These are phyloP conservation scores for Eruca vesicaria DNA, from an alignment of 441 rosid species.

Conservation along the genomic window DNA sequence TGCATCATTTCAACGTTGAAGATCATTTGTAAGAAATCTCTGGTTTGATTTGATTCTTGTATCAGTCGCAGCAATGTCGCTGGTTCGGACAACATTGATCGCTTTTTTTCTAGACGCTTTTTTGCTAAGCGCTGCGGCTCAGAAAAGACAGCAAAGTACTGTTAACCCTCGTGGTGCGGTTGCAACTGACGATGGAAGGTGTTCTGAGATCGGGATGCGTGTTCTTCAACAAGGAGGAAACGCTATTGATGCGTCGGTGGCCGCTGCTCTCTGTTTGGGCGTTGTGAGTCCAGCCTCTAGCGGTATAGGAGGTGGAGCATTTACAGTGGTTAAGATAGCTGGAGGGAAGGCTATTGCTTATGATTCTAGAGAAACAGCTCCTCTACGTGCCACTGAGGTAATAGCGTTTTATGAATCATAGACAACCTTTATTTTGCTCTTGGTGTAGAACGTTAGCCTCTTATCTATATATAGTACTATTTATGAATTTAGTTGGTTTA, in stretches of 20 bases:
- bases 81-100: slow-evolving; percentile 13
- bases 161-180: slow-evolving; percentile 44
- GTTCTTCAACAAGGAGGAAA: slow-evolving; percentile 51
- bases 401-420: neutral
- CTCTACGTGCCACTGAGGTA: slow-evolving; percentile 52
- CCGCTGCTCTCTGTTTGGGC: slow-evolving; percentile 53
- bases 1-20: no score
- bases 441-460: no score
- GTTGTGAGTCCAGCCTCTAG: slow-evolving; percentile 61
- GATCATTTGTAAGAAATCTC: neutral
- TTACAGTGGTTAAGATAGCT: slow-evolving; percentile 40
- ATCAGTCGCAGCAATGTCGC: slow-evolving; percentile 17
- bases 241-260: slow-evolving; percentile 61
- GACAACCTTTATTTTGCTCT: no score
- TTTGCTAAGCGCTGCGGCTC: slow-evolving; percentile 24
- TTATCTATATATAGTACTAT: no score
- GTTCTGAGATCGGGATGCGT: slow-evolving; percentile 46
- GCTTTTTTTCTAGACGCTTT: slow-evolving; percentile 30
- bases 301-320: slow-evolving; percentile 66
- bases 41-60: neutral
- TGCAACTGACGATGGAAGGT: slow-evolving; percentile 56
- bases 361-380: slow-evolving; percentile 68
- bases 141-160: slow-evolving; percentile 32
- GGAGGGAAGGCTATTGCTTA: slow-evolving; percentile 38
- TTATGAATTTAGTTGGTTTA: no score